Conservation (phyloP, 768 basidiomycete genomes). For the Pleurotus citrinopileatus region DNA sequence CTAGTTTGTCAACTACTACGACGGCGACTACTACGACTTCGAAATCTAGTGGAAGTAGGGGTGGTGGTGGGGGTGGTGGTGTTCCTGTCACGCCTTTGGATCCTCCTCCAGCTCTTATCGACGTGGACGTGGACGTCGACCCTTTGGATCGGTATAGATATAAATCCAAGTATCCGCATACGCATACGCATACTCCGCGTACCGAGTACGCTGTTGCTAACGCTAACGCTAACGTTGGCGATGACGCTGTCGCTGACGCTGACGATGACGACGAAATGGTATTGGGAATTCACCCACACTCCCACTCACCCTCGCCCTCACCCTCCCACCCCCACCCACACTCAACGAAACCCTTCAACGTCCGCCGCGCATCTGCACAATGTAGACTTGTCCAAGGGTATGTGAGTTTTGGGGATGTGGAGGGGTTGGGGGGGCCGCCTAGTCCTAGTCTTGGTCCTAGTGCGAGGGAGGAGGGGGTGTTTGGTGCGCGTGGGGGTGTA, state of each 20-base stretch:
- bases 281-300: too few relatives aligned
- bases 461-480: too few relatives aligned
- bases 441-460: constrained; percentile 27
- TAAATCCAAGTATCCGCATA: neutral
- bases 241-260: constrained; percentile 29
- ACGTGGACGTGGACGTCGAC: too few relatives aligned
- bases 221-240: too few relatives aligned
- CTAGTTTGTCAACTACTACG: neutral
- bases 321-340: too few relatives aligned
- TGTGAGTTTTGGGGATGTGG: constrained; percentile 64
- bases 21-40: neutral
- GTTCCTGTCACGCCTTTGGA: constrained; percentile 3
- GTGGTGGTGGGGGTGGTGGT: neutral
- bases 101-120: neutral
- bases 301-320: too few relatives aligned
- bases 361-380: constrained; percentile 55
- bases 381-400: constrained; percentile 59
- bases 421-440: constrained; percentile 63
- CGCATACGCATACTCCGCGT: neutral
- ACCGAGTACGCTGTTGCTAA: too few relatives aligned
- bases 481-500: too few relatives aligned
- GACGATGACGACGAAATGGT: too few relatives aligned
- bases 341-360: too few relatives aligned
- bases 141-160: too few relatives aligned
- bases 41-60: neutral